Evolutionary conservation across 257 asterid genomes (phyloP), one percentile per base, ranked within the genome.

Genomic region (Gentiana macrophylla): DNA sequence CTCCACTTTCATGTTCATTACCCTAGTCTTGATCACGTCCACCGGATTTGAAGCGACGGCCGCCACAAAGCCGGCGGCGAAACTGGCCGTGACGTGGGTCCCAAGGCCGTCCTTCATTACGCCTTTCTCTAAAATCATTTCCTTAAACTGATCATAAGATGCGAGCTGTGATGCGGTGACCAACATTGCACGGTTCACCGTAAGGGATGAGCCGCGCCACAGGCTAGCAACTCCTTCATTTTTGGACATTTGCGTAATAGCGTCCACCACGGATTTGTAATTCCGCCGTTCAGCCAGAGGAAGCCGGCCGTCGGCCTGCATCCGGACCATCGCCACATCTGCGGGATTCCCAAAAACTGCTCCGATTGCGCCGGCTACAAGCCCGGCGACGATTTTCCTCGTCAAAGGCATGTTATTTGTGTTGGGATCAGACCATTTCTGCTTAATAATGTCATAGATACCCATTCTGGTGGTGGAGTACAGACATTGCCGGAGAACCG

Each of bases 381-480:
- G 67, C 1, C 97, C 97, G 32, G 95, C 95, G 5, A 63, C 53
- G 41, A 89, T 86, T 66, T 89, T 89, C 32, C 61, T 71, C 8
- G 68, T 32, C 2, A 89, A 43, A 2, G 97, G 80, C 74, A 89
- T 63, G 33, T 52, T 80, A 38, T 69, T 72, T 13, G 78, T 81
- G 3, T 63, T 49, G 1, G 89, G 94, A 35, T 89, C 94, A 3
- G 92, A 66, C 93, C 95, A 89, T 47, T 72, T 86, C 2, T 65
- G 69, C 54, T 89, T 89, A 33, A 89, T 59, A 11, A 83, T 57
- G 52, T 89, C 97, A 72, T 89, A 89, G 5, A 89, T 69, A 2
- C 97, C 97, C 97, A 89, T 89, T 11, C 97, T 64, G 60, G 97
- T 89, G 37, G 97, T 86, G 63, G 97, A 89, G 43, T 89, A 89